Conservation (phyloP, 176 grass and related monocot genomes). For the Oryza brachyantha region DNA sequence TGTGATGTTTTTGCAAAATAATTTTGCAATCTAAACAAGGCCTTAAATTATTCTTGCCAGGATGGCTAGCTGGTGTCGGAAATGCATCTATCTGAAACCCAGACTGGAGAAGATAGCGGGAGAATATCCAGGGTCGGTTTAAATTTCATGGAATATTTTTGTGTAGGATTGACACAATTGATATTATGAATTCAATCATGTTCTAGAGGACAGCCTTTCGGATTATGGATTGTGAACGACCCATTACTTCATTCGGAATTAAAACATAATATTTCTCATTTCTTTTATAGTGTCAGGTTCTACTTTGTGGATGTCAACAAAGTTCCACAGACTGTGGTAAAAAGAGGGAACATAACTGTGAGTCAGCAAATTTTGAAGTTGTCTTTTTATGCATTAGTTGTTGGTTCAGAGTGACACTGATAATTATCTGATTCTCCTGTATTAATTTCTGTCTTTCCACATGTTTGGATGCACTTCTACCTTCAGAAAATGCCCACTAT, state of each 20-base stretch:
- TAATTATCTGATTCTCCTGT: not conserved
- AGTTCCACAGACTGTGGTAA: conserved; percentile 73
- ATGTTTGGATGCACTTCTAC: not conserved
- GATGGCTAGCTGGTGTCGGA: conserved; percentile 93
- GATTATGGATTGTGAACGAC: not conserved
- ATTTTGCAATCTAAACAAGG: too few relatives aligned
- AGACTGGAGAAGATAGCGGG: conserved; percentile 94
- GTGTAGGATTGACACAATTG: not conserved
- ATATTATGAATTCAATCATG: not conserved
- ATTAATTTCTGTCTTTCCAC: not conserved
- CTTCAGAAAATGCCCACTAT: conserved; percentile 99
- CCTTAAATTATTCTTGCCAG: conserved; percentile 39
- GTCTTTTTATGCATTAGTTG: not conserved
- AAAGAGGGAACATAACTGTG: conserved; percentile 87
- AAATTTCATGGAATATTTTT: not conserved
- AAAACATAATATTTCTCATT: not conserved
- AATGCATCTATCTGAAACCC: conserved; percentile 96
- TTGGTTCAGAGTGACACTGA: not conserved
- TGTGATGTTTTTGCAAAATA: too few relatives aligned
- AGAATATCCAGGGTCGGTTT: conserved; percentile 67
- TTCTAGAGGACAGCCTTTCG: not conserved
- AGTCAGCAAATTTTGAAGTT: conserved; percentile 23
- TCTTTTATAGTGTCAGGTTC: conserved; percentile 59
- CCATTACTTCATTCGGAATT: not conserved
- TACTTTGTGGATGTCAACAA: conserved; percentile 92